Evolutionary conservation across 345 rosid genomes (phyloP).

Genomic region (Eutrema heterophyllum): DNA sequence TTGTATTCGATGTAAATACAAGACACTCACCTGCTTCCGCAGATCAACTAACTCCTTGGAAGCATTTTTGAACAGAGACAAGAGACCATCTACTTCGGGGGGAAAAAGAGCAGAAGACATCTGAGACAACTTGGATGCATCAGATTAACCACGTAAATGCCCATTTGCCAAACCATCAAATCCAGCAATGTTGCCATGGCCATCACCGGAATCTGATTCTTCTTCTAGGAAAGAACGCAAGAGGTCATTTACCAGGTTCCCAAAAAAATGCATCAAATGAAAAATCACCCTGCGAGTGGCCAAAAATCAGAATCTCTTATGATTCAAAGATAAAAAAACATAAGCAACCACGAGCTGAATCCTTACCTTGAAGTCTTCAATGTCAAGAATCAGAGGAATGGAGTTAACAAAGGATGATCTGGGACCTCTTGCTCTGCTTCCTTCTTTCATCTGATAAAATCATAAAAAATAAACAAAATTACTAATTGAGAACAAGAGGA

Average conservation of each 20-base stretch:
- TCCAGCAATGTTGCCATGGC: slow-evolving; percentile 35
- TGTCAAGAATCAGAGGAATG: slow-evolving; percentile 73
- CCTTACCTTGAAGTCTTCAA: slow-evolving; percentile 90
- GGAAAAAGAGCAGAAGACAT: slow-evolving; percentile 62
- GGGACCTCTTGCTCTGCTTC: slow-evolving; percentile 38
- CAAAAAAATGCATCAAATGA: slow-evolving; percentile 93
- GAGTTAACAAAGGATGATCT: slow-evolving; percentile 58
- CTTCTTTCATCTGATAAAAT: slow-evolving; percentile 73
- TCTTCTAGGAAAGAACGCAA: slow-evolving; percentile 87
- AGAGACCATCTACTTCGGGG: slow-evolving; percentile 90
- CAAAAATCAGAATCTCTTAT: neutral
- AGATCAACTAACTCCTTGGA: slow-evolving; percentile 88
- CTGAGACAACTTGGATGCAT: slow-evolving; percentile 47
- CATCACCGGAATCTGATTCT: slow-evolving; percentile 58
- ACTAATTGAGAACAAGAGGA: neutral
- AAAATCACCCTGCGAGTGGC: slow-evolving; percentile 73
- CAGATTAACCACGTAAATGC: slow-evolving; percentile 52
- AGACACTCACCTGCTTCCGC: slow-evolving; percentile 59
- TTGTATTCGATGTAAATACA: neutral
- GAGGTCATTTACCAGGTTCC: slow-evolving; percentile 76
- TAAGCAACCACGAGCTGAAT: neutral
- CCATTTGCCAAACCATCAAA: slow-evolving; percentile 67
- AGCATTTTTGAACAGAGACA: slow-evolving; percentile 83
- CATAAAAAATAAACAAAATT: neutral
- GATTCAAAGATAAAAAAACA: neutral